These are phyloP conservation scores for Aspergillus funiculosus DNA, from an alignment of 495 filamentous ascomycete species.

Conservation along the genomic window DNA sequence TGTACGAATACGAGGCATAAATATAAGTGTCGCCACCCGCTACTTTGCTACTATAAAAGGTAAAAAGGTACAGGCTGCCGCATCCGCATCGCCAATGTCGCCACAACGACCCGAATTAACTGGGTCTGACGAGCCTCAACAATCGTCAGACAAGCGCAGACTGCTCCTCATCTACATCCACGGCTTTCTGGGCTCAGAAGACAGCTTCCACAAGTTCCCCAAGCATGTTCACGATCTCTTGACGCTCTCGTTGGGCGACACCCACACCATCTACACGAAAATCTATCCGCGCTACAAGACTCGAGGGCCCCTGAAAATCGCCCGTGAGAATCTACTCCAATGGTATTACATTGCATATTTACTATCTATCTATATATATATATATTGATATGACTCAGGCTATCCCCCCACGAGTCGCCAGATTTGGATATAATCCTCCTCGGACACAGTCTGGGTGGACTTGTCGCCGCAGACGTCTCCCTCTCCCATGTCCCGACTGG, in stretches of 20 bases:
- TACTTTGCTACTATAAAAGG: too few species aligned
- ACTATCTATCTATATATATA: slow-evolving; percentile 8
- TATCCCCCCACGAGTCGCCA: slow-evolving; percentile 67
- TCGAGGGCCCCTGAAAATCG: slow-evolving; percentile 64
- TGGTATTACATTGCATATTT: slow-evolving; percentile 50
- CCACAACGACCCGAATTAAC: too few species aligned
- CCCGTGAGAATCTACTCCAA: slow-evolving; percentile 70
- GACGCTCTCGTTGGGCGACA: slow-evolving; percentile 58
- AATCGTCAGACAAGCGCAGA: slow-evolving; percentile 41
- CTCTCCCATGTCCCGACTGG: slow-evolving; percentile 45
- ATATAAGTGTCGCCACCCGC: too few species aligned
- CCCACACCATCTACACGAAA: slow-evolving; percentile 79
- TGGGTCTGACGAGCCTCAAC: too few species aligned
- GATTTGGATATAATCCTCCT: slow-evolving; percentile 76
- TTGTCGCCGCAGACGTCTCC: slow-evolving; percentile 74
- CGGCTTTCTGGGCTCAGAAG: slow-evolving; percentile 89
- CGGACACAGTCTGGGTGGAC: slow-evolving; percentile 87
- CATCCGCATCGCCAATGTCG: too few species aligned
- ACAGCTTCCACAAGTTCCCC: slow-evolving; percentile 81
- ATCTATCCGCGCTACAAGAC: slow-evolving; percentile 91
- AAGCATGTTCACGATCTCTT: slow-evolving; percentile 79
- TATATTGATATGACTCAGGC: slow-evolving; percentile 37
- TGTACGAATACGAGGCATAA: too few species aligned
- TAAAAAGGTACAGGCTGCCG: too few species aligned
- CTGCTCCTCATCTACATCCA: slow-evolving; percentile 83